A percentile compares a stretch with the other conserved stretches of the same genome.
phyloP scores from a whole-genome alignment of 2,329 filamentous ascomycete species.

The Epichloe bromicola region DNA sequence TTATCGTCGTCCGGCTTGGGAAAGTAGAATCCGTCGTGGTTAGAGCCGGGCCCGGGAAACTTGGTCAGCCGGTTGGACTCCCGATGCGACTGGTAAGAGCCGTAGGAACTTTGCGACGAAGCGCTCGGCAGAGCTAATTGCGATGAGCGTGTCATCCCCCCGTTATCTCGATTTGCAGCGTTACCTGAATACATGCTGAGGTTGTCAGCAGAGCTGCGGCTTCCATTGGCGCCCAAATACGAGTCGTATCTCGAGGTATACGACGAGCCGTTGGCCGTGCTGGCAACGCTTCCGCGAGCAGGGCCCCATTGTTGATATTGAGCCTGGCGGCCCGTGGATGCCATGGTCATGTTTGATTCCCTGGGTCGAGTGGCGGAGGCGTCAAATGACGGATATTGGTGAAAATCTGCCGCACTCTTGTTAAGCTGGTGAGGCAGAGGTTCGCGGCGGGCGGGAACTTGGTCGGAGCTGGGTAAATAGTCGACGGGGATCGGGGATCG shows the following conservation, averaged over 20 bases:
- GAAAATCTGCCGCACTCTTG: slow-evolving; percentile 64
- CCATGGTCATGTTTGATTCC: slow-evolving; percentile 46
- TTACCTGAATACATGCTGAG: slow-evolving; percentile 45
- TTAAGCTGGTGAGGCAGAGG: slow-evolving; percentile 74
- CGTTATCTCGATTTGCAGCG: slow-evolving; percentile 28
- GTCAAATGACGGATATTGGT: slow-evolving; percentile 74
- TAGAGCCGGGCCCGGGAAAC: slow-evolving; percentile 24
- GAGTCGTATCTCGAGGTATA: slow-evolving; percentile 52
- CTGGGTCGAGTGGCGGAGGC: slow-evolving; percentile 25
- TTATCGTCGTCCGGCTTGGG: slow-evolving; percentile 67
- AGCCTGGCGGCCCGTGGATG: slow-evolving; percentile 54
- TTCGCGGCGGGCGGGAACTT: slow-evolving; percentile 51
- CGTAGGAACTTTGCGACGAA: slow-evolving; percentile 43
- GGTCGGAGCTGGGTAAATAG: slow-evolving; percentile 55
- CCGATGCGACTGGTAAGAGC: slow-evolving; percentile 34
- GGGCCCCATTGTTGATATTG: slow-evolving; percentile 67
- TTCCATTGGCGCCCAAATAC: slow-evolving; percentile 45
- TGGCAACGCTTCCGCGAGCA: slow-evolving; percentile 40
- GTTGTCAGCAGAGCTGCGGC: slow-evolving; percentile 41
- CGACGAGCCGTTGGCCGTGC: slow-evolving; percentile 33
- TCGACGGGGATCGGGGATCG: slow-evolving; percentile 62
- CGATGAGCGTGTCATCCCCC: slow-evolving; percentile 16
- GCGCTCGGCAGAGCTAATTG: slow-evolving; percentile 38
- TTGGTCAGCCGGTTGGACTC: slow-evolving; percentile 47
- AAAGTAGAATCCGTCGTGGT: slow-evolving; percentile 45